Evolutionary conservation across 345 rosid genomes (phyloP).

Genomic region (Brassica napus): DNA sequence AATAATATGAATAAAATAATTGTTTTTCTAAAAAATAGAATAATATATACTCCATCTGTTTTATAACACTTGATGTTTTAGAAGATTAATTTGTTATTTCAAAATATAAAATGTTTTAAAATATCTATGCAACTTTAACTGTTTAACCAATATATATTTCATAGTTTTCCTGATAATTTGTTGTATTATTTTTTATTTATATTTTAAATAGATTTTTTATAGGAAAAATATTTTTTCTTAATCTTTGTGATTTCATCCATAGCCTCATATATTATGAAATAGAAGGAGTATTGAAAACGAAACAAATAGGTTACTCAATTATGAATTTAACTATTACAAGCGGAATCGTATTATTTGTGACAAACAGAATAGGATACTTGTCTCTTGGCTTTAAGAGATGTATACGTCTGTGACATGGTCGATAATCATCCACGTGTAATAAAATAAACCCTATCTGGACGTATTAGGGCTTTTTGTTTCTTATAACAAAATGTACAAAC

Average conservation of each 20-base stretch:
- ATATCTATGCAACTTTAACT: no score
- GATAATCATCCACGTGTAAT: constrained; percentile 36
- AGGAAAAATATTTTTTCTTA: no score
- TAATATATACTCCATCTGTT: not conserved
- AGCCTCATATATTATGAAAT: no score
- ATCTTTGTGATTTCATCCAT: no score
- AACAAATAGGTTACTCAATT: not conserved
- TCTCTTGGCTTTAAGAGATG: constrained; percentile 27
- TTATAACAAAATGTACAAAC: constrained; percentile 18
- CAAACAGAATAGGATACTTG: constrained; percentile 26
- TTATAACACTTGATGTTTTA: no score
- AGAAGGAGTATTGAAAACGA: not conserved
- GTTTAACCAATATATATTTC: no score
- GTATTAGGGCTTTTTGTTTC: constrained; percentile 25
- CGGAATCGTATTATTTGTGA: not conserved
- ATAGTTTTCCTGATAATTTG: no score
- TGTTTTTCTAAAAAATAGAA: not conserved
- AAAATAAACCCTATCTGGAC: constrained; percentile 26
- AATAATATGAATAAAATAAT: not conserved
- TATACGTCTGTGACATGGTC: constrained; percentile 25
- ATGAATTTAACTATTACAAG: no score
- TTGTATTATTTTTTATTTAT: no score
- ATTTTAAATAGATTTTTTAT: no score
- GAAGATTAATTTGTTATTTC: no score
- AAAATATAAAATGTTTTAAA: no score